Evolutionary conservation across 805 yeast species (phyloP).

Genomic region (Hanseniaspora jakobsenii): DNA sequence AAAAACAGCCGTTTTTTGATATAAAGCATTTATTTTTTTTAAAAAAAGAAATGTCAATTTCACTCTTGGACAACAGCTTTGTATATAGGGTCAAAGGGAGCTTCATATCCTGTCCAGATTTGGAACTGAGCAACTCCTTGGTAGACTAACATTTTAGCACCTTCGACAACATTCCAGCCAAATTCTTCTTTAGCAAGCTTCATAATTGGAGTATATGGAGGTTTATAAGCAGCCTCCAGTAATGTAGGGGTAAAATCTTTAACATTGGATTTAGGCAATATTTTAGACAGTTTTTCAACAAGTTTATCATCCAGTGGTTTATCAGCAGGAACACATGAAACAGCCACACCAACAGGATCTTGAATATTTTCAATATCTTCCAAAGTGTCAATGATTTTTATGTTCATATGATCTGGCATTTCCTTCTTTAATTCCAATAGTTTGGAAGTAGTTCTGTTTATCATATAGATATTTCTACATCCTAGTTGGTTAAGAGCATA

Average conservation of each 20-base stretch:
- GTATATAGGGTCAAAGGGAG: constrained; percentile 52
- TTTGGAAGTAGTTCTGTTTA: constrained; percentile 68
- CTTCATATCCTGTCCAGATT: constrained; percentile 55
- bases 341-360: constrained; percentile 44
- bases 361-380: constrained; percentile 33
- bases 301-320: constrained; percentile 47
- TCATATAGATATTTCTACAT: constrained; percentile 58
- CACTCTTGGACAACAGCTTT: constrained; percentile 38
- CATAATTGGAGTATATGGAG: constrained; percentile 79
- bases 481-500: constrained; percentile 75
- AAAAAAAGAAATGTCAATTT: background rate
- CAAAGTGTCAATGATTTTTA: constrained; percentile 42
- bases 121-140: constrained; percentile 86
- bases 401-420: constrained; percentile 50
- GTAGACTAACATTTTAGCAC: constrained; percentile 80
- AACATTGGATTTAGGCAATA: constrained; percentile 19
- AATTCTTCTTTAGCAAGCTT: constrained; percentile 47
- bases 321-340: constrained; percentile 78
- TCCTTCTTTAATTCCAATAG: constrained; percentile 43
- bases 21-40: too few relatives aligned
- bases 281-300: constrained; percentile 32
- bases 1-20: too few relatives aligned
- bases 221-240: constrained; percentile 92
- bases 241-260: constrained; percentile 41
- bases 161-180: constrained; percentile 77